Conservation (phyloP, 148 eudicot genomes). For the Rhododendron williamsianum region DNA sequence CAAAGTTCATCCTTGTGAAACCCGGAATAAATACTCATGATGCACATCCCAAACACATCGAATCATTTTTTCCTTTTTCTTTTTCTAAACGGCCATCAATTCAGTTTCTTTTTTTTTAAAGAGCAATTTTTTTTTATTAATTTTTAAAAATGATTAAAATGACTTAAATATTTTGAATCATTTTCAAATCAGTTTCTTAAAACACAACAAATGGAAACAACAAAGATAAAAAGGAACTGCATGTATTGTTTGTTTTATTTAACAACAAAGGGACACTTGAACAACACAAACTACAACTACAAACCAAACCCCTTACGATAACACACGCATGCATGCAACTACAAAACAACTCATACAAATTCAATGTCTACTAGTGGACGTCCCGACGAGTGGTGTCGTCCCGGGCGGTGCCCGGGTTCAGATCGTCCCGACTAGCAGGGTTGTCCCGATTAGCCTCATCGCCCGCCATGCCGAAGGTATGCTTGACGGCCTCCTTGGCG, state of each 20-base stretch:
- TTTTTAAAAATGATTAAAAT: too few species aligned
- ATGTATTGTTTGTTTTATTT: not conserved
- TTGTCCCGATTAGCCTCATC: not conserved
- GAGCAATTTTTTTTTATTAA: too few species aligned
- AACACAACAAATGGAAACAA: too few species aligned
- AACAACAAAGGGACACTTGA: not conserved
- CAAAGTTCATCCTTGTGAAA: too few species aligned
- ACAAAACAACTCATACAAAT: not conserved
- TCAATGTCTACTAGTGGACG: not conserved
- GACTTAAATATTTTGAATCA: too few species aligned
- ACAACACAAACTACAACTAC: not conserved
- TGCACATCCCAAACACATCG: too few species aligned
- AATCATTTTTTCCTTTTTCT: too few species aligned
- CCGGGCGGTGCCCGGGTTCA: not conserved
- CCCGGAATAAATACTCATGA: too few species aligned
- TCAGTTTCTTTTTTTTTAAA: too few species aligned
- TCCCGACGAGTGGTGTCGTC: not conserved
- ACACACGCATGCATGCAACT: not conserved
- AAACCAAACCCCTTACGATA: not conserved
- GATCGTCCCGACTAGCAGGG: not conserved
- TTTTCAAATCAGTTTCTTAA: too few species aligned
- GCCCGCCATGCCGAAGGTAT: slow-evolving; percentile 57
- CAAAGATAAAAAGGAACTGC: not conserved
- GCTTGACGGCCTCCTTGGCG: slow-evolving; percentile 60
- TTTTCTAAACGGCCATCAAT: too few species aligned